These are phyloP conservation scores for Claviceps purpurea DNA, from an alignment of 2,329 filamentous ascomycete species.

Conservation along the genomic window DNA sequence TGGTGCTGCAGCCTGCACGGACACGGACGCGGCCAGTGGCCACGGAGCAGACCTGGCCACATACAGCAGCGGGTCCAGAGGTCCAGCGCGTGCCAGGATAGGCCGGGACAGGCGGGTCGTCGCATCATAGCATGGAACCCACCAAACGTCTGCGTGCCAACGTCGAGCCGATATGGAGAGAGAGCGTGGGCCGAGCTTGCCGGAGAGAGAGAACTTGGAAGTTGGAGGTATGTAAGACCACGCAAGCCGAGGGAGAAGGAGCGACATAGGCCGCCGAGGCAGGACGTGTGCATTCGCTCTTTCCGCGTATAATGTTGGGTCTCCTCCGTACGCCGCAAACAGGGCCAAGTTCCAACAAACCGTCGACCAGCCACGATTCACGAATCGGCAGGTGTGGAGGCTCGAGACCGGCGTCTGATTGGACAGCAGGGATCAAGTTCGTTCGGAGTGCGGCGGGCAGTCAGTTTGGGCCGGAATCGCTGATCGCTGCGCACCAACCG, in stretches of 20 bases:
- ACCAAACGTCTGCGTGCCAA: too few relatives aligned
- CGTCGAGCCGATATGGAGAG: too few relatives aligned
- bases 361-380: background rate
- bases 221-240: too few relatives aligned
- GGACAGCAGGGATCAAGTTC: constrained; percentile 11
- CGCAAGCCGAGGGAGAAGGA: too few relatives aligned
- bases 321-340: background rate
- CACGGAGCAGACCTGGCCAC: background rate
- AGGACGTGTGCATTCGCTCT: too few relatives aligned
- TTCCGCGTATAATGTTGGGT: too few relatives aligned
- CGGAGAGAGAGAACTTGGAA: too few relatives aligned
- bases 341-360: constrained; percentile 1
- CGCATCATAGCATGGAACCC: background rate
- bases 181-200: too few relatives aligned
- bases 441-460: constrained; percentile 8
- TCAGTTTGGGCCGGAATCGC: background rate
- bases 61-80: background rate
- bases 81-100: background rate
- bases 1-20: background rate
- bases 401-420: constrained; percentile 24
- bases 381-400: constrained; percentile 12
- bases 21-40: background rate
- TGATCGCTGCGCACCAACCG: background rate
- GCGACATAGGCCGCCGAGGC: too few relatives aligned
- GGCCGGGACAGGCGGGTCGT: background rate